Conservation (phyloP, 2,329 filamentous ascomycete species). For the Meredithiella fracta region DNA sequence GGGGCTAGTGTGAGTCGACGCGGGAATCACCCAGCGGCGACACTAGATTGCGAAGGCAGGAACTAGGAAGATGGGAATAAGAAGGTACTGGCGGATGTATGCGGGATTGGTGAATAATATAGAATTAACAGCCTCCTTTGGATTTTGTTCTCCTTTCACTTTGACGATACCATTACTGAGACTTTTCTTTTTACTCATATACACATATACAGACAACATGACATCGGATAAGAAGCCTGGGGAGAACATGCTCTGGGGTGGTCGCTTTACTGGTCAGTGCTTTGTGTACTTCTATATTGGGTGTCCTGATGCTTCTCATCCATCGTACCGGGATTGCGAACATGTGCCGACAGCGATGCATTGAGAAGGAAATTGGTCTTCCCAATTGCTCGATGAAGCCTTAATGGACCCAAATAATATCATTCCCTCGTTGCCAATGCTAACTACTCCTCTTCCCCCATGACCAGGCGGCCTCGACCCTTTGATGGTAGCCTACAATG, state of each 20-base stretch:
- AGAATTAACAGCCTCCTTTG: background rate
- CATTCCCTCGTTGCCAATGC: slow-evolving; percentile 12
- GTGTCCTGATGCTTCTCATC: background rate
- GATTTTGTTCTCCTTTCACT: too few species aligned
- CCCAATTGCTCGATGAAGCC: background rate
- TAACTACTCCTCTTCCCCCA: background rate
- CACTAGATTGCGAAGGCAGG: background rate
- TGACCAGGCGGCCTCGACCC: slow-evolving; percentile 61
- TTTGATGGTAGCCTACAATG: slow-evolving; percentile 75
- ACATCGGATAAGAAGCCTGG: slow-evolving; percentile 20
- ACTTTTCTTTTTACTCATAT: too few species aligned
- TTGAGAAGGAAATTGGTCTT: background rate
- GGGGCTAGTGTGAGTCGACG: background rate
- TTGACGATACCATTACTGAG: too few species aligned
- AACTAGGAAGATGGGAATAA: background rate
- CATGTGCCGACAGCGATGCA: slow-evolving; percentile 11
- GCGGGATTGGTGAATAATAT: too few species aligned
- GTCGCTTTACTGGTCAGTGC: slow-evolving; percentile 32
- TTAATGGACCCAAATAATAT: slow-evolving; percentile 10
- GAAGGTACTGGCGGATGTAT: too few species aligned
- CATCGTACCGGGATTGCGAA: slow-evolving; percentile 5
- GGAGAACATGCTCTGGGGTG: slow-evolving; percentile 27
- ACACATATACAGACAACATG: slow-evolving; percentile 16
- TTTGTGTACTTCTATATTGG: background rate
- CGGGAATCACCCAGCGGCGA: background rate